A percentile compares a stretch with the other conserved stretches of the same genome.
Evolutionary conservation across 2,329 filamentous ascomycete species (phyloP).

Genomic region (Calonectria honghensis): DNA sequence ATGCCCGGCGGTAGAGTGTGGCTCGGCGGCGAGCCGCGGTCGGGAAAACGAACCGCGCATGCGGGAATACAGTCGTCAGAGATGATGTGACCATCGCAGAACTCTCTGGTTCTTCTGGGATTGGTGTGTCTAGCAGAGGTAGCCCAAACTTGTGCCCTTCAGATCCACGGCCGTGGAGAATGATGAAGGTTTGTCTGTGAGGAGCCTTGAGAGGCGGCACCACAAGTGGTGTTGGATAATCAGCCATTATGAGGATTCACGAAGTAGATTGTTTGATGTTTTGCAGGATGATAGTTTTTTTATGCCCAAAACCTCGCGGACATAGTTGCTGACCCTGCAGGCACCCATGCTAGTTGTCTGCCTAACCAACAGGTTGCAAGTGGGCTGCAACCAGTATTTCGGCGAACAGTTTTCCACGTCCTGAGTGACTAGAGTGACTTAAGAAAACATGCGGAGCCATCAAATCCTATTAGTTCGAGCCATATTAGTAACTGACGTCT

Average conservation of each 20-base stretch:
- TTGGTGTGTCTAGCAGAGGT: background rate
- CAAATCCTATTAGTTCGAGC: background rate
- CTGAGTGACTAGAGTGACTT: background rate
- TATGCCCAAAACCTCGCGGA: background rate
- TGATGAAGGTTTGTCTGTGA: constrained; percentile 18
- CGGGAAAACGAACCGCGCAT: constrained; percentile 19
- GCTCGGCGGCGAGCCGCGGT: constrained; percentile 7
- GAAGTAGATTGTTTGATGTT: background rate
- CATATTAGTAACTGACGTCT: background rate
- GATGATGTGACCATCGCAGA: background rate
- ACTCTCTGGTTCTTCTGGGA: background rate
- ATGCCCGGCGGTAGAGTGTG: constrained; percentile 12
- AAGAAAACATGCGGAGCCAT: background rate
- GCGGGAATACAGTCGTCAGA: background rate
- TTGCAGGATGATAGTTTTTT: background rate
- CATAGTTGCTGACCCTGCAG: background rate
- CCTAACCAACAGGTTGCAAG: background rate
- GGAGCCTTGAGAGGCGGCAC: constrained; percentile 3
- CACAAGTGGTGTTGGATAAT: background rate
- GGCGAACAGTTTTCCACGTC: background rate
- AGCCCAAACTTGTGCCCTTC: constrained; percentile 4
- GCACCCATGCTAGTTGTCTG: background rate
- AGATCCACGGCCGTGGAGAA: constrained; percentile 5
- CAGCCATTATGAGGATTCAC: background rate
- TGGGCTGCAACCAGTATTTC: background rate